Conservation (phyloP, 2,329 filamentous ascomycete species). For the Fusarium bactridioides region DNA sequence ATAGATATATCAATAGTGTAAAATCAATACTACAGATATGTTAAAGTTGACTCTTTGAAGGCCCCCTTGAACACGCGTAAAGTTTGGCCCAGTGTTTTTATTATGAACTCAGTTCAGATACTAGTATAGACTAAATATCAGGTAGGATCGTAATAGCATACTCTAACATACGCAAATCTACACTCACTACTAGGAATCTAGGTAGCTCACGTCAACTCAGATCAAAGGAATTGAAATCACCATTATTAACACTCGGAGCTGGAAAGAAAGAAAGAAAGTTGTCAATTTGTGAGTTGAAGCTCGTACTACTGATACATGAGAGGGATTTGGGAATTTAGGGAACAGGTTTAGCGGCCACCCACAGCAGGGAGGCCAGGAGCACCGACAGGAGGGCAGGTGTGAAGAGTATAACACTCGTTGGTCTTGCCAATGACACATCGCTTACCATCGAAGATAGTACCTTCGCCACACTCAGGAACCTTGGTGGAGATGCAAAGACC, state of each 20-base stretch:
- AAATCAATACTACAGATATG: not conserved
- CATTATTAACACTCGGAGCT: accelerated
- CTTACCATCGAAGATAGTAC: conserved; percentile 13
- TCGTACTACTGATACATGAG: not conserved
- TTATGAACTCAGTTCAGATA: accelerated
- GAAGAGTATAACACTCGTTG: conserved; percentile 7
- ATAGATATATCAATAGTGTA: not conserved
- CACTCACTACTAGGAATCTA: not conserved
- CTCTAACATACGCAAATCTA: not conserved
- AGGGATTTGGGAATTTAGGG: no score
- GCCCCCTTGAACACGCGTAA: not conserved
- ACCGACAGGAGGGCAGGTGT: conserved; percentile 4
- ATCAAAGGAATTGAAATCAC: not conserved
- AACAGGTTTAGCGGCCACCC: not conserved
- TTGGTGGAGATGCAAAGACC: not conserved
- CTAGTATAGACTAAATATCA: not conserved
- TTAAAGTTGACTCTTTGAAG: not conserved
- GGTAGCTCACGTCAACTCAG: accelerated
- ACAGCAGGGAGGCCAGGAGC: not conserved
- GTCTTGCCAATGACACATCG: conserved; percentile 12
- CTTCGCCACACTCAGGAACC: not conserved
- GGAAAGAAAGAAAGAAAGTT: not conserved
- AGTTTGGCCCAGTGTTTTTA: accelerated
- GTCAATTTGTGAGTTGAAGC: not conserved
- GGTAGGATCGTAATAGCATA: not conserved